These are phyloP conservation scores for Linderniella brevidens DNA, from an alignment of 257 asterid species.

Conservation along the genomic window DNA sequence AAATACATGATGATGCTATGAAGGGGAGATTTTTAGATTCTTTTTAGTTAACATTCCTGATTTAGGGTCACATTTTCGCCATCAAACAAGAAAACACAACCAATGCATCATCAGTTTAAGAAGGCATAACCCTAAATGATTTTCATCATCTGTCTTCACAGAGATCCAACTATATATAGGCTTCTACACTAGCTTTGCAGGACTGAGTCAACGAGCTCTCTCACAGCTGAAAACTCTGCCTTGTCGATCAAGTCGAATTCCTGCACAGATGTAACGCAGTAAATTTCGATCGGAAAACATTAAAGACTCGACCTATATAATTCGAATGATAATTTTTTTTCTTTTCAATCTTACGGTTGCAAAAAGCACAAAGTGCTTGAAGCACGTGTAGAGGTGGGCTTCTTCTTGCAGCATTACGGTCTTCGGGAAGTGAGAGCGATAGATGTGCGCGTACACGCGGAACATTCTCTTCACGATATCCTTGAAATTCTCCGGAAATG, in stretches of 20 bases:
- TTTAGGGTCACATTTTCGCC: no score
- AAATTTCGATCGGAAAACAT: neutral
- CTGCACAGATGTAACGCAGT: neutral
- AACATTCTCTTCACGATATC: slow-evolving; percentile 3
- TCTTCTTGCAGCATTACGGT: slow-evolving; percentile 1
- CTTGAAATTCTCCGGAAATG: slow-evolving; percentile 2
- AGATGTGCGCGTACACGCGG: slow-evolving; percentile 2
- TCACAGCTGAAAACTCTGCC: neutral
- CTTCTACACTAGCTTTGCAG: no score
- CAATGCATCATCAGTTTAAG: no score
- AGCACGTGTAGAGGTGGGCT: slow-evolving; percentile 1
- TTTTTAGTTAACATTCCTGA: no score
- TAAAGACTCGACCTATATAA: neutral
- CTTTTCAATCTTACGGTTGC: neutral
- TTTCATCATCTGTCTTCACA: no score
- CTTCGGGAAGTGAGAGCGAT: slow-evolving; percentile 5
- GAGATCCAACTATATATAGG: no score
- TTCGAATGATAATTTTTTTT: neutral
- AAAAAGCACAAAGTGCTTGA: slow-evolving; percentile 1
- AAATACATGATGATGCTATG: no score
- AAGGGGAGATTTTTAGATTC: no score
- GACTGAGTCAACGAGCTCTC: neutral
- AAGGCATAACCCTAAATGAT: no score
- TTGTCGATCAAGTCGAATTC: slow-evolving; percentile 3
- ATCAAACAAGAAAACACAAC: no score